Base-by-base conservation (phyloP, 352 stramenopile genomes). In the Globisporangium ultimum region DNA sequence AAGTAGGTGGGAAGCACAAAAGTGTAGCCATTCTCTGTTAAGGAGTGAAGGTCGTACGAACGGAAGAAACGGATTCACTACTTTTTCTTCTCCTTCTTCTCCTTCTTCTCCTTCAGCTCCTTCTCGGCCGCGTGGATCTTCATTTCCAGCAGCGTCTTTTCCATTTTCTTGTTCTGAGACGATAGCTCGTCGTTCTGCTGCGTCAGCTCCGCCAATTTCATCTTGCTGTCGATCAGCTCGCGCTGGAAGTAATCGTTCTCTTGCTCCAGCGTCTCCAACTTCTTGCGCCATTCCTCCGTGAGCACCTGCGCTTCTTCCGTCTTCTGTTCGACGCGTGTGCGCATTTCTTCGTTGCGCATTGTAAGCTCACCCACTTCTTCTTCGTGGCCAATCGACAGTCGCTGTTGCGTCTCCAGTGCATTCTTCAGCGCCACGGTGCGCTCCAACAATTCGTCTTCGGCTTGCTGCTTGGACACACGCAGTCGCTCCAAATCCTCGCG, bases 181-280 rank as follows among this genome's bases (percentile, higher is more conserved):
- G 69, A 58, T 20, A 89, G 70, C 61, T 93, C 78, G 57, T 93
- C 84, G 63, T 89, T 88, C 49, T 72, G 72, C 56, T 88, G 78
- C 61, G 74, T 89, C 41, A 91, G 68, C 59, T 88, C 68, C 4
- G 84, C 81, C 28, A 91, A 70, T 50, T 90, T 87, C 70, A 93
- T 85, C 77, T 93, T 91, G 69, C 74, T 89, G 58, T 89, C 76
- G 43, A 93, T 89, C 51, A 93, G 66, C 51, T 93, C 84, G 59
- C 71, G 68, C 58, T 91, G 84, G 68, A 89, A 93, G 64, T 90
- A 91, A 54, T 89, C 80, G 57, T 91, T 88, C 65, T 93, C 84
- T 55, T 87, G 73, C 64, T 89, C 67, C 11, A 93, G 70, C 49
- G 73, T 56, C 24, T 64, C 55, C 12, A 83, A 48, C 21, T 68